Evolutionary conservation across 176 grass and related monocot genomes (phyloP).

Genomic region (Puccinellia tenuiflora): DNA sequence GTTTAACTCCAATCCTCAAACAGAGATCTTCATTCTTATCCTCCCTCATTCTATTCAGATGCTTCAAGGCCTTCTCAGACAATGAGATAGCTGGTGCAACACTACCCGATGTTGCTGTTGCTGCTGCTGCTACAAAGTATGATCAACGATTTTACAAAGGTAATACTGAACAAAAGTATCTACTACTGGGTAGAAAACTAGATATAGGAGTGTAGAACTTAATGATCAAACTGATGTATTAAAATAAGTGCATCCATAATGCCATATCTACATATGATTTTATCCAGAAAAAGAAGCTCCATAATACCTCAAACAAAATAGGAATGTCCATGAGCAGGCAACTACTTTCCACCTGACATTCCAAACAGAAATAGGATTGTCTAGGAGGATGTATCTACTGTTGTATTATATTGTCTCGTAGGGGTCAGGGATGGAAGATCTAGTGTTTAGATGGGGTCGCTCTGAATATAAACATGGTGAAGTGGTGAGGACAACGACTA

Average conservation of each 20-base stretch:
- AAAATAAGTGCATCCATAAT: neutral
- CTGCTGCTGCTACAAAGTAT: slow-evolving; percentile 25
- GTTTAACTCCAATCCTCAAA: slow-evolving; percentile 94
- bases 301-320: neutral
- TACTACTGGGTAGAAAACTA: neutral
- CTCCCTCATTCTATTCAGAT: slow-evolving; percentile 84
- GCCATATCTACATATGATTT: neutral
- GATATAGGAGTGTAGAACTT: neutral
- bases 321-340: neutral
- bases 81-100: slow-evolving; percentile 81
- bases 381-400: neutral
- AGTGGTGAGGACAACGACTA: neutral
- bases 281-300: neutral
- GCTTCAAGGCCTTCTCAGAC: slow-evolving; percentile 73
- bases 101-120: slow-evolving; percentile 48
- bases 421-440: neutral
- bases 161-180: neutral
- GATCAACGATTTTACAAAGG: neutral
- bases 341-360: neutral
- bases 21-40: slow-evolving; percentile 81
- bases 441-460: neutral
- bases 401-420: neutral
- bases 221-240: neutral
- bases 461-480: neutral
- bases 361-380: neutral